A percentile compares a stretch with the other conserved stretches of the same genome.
phyloP scores from a whole-genome alignment of 1,284 basidiomycete species.

The Cutaneotrichosporon spelunceum region DNA sequence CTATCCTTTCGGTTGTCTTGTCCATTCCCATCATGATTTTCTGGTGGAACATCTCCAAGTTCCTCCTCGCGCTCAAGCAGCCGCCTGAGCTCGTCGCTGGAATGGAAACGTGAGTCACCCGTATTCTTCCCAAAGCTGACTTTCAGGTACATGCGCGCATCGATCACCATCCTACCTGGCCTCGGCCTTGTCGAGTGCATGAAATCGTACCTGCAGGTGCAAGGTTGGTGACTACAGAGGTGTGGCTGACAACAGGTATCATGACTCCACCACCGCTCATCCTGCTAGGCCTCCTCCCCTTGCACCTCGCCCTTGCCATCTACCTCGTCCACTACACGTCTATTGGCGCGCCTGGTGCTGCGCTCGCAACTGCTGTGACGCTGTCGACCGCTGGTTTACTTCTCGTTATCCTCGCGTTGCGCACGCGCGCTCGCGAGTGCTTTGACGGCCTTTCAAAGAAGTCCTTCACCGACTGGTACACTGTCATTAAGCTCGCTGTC shows the following conservation, averaged over 20 bases:
- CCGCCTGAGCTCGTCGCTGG: constrained; percentile 27
- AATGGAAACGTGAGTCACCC: constrained; percentile 23
- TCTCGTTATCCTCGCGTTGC: constrained; percentile 24
- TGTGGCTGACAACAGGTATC: constrained; percentile 17
- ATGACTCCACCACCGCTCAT: constrained; percentile 32
- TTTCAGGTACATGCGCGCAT: constrained; percentile 19
- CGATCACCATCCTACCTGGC: constrained; percentile 21
- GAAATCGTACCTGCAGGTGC: constrained; percentile 34
- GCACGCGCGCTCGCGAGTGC: constrained; percentile 29
- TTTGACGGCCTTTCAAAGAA: constrained; percentile 30
- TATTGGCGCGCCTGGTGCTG: constrained; percentile 28
- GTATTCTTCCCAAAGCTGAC: constrained; percentile 2
- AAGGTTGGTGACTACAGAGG: constrained; percentile 17
- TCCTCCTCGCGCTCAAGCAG: constrained; percentile 30
- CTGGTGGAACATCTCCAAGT: constrained; percentile 36
- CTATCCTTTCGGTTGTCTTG: constrained; percentile 31
- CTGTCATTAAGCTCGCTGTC: constrained; percentile 26
- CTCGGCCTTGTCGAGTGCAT: constrained; percentile 32
- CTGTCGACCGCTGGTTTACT: constrained; percentile 24
- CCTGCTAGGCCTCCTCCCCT: constrained; percentile 28
- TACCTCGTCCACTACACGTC: constrained; percentile 32
- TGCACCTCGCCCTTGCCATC: constrained; percentile 27
- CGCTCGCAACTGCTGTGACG: constrained; percentile 24
- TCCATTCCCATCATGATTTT: constrained; percentile 26
- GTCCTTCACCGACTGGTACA: constrained; percentile 27